Evolutionary conservation across 208 protist species (phyloP).

Genomic region (Leishmania arabica): DNA sequence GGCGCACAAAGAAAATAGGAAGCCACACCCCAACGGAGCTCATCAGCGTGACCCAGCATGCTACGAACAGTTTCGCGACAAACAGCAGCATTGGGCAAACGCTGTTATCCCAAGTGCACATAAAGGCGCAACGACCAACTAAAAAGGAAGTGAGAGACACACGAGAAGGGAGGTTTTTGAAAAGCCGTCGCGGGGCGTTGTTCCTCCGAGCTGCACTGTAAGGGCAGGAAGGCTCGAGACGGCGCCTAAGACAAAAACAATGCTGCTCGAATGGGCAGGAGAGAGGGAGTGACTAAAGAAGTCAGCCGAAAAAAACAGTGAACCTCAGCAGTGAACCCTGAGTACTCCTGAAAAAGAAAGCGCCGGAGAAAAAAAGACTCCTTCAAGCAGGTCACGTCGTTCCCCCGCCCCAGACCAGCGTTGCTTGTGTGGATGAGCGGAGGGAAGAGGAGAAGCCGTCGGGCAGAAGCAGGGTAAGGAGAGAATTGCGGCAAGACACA

Average conservation of each 20-base stretch:
- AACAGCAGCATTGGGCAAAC: constrained; percentile 22
- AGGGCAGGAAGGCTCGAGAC: neutral
- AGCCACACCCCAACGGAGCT: constrained; percentile 60
- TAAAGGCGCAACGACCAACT: no score
- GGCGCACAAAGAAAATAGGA: constrained; percentile 38
- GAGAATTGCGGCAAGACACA: neutral
- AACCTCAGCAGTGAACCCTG: neutral
- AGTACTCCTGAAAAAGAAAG: no score
- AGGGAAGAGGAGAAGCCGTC: neutral
- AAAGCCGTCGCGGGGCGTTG: neutral
- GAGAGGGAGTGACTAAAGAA: neutral
- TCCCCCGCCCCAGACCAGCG: neutral
- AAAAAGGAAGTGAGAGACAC: neutral
- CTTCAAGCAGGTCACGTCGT: neutral
- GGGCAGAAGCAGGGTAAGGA: neutral
- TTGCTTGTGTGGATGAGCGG: neutral
- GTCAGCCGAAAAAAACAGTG: neutral
- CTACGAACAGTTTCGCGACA: constrained; percentile 29
- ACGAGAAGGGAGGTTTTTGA: neutral
- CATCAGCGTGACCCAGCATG: constrained; percentile 40
- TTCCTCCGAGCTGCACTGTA: neutral
- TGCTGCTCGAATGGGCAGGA: neutral
- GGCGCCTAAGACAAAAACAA: neutral
- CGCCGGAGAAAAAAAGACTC: constrained; percentile 4
- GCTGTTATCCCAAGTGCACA: neutral